These are phyloP conservation scores for Globisporangium abappressorium DNA, from an alignment of 352 stramenopile genomes.

Conservation along the genomic window DNA sequence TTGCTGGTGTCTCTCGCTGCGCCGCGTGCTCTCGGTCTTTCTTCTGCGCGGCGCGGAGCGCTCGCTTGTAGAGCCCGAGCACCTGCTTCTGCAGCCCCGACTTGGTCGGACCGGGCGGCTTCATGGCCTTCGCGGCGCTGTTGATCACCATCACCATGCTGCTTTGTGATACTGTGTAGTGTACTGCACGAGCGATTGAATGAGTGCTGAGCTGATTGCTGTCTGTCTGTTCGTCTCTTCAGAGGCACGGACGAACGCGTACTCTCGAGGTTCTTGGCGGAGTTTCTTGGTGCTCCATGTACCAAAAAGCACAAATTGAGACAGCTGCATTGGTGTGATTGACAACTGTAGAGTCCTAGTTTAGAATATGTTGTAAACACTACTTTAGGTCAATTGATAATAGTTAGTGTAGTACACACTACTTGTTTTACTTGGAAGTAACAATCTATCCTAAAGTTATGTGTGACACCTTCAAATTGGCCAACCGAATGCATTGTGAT, in stretches of 20 bases:
- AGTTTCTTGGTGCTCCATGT: background rate
- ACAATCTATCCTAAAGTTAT: too few species aligned
- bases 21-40: slow-evolving; percentile 42
- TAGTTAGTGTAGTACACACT: background rate
- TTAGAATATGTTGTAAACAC: background rate
- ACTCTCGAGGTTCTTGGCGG: background rate
- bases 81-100: slow-evolving; percentile 82
- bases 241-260: background rate
- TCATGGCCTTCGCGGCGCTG: slow-evolving; percentile 19
- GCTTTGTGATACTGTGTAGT: background rate
- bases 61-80: slow-evolving; percentile 66
- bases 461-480: too few species aligned
- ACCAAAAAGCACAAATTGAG: background rate
- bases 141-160: slow-evolving; percentile 16
- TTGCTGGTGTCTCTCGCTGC: slow-evolving; percentile 8
- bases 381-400: background rate
- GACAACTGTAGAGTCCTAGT: background rate
- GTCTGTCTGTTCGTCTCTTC: background rate
- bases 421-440: too few species aligned
- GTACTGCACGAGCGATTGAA: background rate
- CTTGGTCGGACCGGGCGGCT: slow-evolving; percentile 23
- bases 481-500: too few species aligned
- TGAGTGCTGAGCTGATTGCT: background rate
- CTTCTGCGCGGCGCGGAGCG: slow-evolving; percentile 44
- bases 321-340: background rate